phyloP scores from a whole-genome alignment of 129 eudicot species.

The Artemisia argyi region DNA sequence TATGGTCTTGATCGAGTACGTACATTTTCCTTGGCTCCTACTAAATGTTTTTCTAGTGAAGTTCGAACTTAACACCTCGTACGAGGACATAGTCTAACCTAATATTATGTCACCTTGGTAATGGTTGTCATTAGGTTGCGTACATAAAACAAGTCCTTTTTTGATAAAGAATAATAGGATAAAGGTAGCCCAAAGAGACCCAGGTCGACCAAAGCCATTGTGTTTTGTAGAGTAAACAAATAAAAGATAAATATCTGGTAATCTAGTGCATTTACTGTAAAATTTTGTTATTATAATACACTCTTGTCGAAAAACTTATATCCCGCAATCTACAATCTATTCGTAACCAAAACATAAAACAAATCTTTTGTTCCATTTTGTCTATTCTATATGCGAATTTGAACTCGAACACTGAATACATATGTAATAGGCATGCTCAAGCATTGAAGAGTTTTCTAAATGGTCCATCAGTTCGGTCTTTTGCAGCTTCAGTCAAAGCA shows the following conservation, averaged over 20 bases:
- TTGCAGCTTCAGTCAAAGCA: slow-evolving; percentile 92
- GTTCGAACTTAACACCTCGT: too few relatives aligned
- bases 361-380: slow-evolving; percentile 1
- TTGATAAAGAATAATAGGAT: too few relatives aligned
- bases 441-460: slow-evolving; percentile 86
- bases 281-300: slow-evolving; percentile 10
- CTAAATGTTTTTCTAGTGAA: too few relatives aligned
- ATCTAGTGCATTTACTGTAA: slow-evolving; percentile 5
- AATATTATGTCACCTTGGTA: too few relatives aligned
- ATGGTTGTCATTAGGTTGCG: too few relatives aligned
- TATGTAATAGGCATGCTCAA: slow-evolving; percentile 21
- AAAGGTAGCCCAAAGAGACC: too few relatives aligned
- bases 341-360: slow-evolving; percentile 19
- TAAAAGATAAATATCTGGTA: too few relatives aligned
- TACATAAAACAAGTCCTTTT: too few relatives aligned
- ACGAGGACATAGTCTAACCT: too few relatives aligned
- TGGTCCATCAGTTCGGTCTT: slow-evolving; percentile 92
- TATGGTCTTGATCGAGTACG: too few relatives aligned
- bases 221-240: not conserved
- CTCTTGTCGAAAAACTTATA: slow-evolving; percentile 8
- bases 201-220: too few relatives aligned
- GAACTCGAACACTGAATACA: slow-evolving; percentile 12
- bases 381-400: slow-evolving; percentile 11
- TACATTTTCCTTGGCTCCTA: too few relatives aligned
- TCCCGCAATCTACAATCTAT: slow-evolving; percentile 14